Percentiles rank a stretch among this genome's conserved stretches.
Conservation (phyloP, 257 asterid species). For the Solanum ossicruentum region DNA sequence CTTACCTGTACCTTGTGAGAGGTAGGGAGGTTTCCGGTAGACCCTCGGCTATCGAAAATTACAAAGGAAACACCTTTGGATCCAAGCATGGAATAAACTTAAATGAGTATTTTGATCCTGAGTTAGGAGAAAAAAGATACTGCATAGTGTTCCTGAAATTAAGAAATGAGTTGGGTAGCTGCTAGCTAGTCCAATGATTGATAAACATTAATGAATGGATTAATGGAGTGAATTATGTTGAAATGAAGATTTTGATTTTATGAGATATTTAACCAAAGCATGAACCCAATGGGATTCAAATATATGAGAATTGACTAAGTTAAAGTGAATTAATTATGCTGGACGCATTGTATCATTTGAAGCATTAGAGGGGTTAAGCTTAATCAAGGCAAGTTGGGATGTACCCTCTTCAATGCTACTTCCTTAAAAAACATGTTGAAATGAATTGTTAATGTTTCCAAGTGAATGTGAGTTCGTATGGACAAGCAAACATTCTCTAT, state of each 20-base stretch:
- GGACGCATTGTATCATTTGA: background rate
- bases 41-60: too few relatives aligned
- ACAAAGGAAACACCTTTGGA: too few relatives aligned
- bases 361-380: background rate
- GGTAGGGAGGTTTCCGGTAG: too few relatives aligned
- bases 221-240: too few relatives aligned
- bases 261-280: too few relatives aligned
- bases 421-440: background rate
- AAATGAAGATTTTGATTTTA: too few relatives aligned
- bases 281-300: background rate
- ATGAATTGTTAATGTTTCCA: background rate
- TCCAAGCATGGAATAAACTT: too few relatives aligned
- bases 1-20: too few relatives aligned
- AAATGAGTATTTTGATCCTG: too few relatives aligned
- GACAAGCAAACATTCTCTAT: background rate
- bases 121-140: too few relatives aligned
- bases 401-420: background rate
- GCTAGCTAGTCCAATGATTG: background rate
- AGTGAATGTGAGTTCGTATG: background rate
- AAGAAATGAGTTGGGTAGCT: too few relatives aligned
- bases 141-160: too few relatives aligned
- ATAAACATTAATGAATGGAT: background rate
- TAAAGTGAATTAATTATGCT: background rate
- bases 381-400: background rate
- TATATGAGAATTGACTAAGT: background rate